Evolutionary conservation across 1,284 basidiomycete species (phyloP).

Genomic region (Trichosporon asahii): DNA sequence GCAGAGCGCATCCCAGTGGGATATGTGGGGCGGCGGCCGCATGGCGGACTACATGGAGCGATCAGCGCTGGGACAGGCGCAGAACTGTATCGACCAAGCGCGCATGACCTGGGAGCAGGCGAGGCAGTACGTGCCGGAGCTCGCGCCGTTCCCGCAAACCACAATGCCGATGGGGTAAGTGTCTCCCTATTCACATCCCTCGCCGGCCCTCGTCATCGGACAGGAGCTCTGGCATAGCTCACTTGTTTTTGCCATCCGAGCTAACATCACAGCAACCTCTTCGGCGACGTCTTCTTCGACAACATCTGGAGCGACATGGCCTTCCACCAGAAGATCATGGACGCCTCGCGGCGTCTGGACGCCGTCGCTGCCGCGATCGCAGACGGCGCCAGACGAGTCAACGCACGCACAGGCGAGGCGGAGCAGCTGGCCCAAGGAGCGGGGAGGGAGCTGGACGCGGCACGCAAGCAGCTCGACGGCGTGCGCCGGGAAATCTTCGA

Average conservation of each 20-base stretch:
- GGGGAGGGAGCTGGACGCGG: not conserved
- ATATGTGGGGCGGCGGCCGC: conserved; percentile 12
- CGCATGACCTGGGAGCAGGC: conserved; percentile 25
- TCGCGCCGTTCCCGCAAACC: conserved; percentile 14
- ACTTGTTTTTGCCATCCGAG: too few relatives aligned
- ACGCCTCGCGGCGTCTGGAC: not conserved
- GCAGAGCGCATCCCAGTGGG: conserved; percentile 5
- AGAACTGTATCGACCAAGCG: conserved; percentile 24
- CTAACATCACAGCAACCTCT: conserved; percentile 16
- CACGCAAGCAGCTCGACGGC: conserved; percentile 1
- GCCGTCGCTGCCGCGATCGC: not conserved
- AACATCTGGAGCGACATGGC: conserved; percentile 27
- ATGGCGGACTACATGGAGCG: conserved; percentile 20
- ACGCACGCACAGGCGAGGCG: not conserved
- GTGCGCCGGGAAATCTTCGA: not conserved
- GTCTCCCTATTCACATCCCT: too few relatives aligned
- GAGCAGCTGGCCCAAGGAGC: not conserved
- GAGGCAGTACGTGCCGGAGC: conserved; percentile 17
- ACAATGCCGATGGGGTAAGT: conserved; percentile 24
- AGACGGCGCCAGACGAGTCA: not conserved
- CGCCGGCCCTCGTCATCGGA: too few relatives aligned
- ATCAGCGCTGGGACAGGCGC: conserved; percentile 22
- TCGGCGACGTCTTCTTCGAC: conserved; percentile 31
- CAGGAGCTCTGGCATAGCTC: too few relatives aligned
- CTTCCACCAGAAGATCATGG: conserved; percentile 27